These are phyloP conservation scores for Tuber indicum DNA, from an alignment of 495 filamentous ascomycete genomes.

Conservation along the genomic window DNA sequence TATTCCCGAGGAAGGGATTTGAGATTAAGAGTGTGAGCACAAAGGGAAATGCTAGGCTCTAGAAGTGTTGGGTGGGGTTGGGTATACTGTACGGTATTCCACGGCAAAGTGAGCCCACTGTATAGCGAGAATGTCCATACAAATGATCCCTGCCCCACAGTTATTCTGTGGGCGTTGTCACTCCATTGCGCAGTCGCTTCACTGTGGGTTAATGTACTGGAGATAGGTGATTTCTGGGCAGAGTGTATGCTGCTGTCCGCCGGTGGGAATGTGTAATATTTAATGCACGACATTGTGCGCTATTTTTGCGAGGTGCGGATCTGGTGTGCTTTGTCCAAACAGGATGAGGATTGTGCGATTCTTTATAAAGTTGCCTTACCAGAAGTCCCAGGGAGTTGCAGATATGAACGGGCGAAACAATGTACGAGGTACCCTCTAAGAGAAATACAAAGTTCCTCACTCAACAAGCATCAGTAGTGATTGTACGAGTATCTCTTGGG, in stretches of 20 bases:
- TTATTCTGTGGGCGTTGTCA: no score
- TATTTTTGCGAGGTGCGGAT: neutral
- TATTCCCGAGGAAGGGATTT: slow-evolving; percentile 55
- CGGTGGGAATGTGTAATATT: neutral
- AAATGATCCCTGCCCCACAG: no score
- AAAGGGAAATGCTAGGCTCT: slow-evolving; percentile 19
- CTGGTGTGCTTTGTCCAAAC: neutral
- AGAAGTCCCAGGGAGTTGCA: neutral
- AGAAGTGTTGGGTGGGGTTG: neutral
- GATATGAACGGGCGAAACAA: neutral
- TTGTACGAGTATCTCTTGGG: neutral
- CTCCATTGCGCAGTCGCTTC: no score
- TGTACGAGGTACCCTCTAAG: neutral
- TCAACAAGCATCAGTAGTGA: neutral
- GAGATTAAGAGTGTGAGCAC: slow-evolving; percentile 41
- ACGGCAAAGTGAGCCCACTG: no score
- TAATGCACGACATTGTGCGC: neutral
- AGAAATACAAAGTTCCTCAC: neutral
- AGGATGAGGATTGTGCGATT: neutral
- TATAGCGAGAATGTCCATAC: no score
- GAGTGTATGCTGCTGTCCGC: neutral
- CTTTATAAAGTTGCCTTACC: neutral
- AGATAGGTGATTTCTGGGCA: neutral
- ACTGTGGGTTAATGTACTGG: no score
- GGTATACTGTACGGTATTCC: neutral